Evolutionary conservation across 495 filamentous ascomycete species (phyloP).

Genomic region (Xylaria castorea): DNA sequence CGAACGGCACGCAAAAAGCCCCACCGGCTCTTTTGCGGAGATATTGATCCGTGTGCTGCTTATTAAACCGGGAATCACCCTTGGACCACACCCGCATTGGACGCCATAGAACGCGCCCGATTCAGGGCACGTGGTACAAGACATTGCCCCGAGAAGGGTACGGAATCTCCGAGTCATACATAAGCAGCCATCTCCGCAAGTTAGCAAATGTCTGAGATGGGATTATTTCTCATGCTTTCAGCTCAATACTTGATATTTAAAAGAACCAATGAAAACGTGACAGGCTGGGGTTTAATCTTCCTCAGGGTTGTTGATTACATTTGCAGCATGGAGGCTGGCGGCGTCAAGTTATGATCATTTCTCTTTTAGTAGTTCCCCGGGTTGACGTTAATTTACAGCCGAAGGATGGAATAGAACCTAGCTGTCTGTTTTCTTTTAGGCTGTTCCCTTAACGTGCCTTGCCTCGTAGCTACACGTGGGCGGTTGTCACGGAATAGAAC

Average conservation of each 20-base stretch:
- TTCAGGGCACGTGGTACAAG: background rate
- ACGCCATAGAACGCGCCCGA: background rate
- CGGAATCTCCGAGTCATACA: constrained; percentile 20
- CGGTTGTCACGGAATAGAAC: background rate
- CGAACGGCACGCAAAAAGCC: constrained; percentile 13
- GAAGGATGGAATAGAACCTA: background rate
- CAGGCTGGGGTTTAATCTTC: background rate
- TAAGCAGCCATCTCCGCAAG: constrained; percentile 22
- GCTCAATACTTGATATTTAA: background rate
- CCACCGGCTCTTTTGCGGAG: constrained; percentile 3
- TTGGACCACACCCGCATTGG: background rate
- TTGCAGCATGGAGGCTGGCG: background rate
- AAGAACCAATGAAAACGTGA: background rate
- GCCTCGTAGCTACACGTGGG: background rate
- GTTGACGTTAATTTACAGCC: background rate
- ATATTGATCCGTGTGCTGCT: background rate
- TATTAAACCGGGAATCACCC: background rate
- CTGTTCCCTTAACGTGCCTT: background rate
- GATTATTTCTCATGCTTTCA: background rate
- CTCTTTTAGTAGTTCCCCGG: background rate
- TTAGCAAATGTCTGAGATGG: background rate
- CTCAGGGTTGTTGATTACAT: background rate
- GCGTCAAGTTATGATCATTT: background rate
- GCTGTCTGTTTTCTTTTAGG: background rate
- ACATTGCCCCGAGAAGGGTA: background rate